A percentile compares a stretch with the other conserved stretches of the same genome.
Conservation (phyloP, 192 early-diverging fungal genomes). For the Gryganskiella cystojenkinii region DNA sequence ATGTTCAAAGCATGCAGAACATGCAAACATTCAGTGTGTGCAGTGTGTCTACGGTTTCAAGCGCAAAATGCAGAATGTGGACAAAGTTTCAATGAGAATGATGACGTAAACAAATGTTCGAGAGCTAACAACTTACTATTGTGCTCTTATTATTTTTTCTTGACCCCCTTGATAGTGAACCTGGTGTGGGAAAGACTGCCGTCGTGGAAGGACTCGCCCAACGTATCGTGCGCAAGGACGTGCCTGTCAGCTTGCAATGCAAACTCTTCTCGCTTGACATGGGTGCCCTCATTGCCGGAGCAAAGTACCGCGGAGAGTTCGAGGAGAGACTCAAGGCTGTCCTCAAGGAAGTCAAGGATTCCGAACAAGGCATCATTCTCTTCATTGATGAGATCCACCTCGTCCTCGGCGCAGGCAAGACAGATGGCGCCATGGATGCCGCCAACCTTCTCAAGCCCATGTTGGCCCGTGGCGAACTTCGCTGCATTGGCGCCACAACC, state of each 20-base stretch:
- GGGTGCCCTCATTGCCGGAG: slow-evolving; percentile 92
- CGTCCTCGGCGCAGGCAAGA: slow-evolving; percentile 93
- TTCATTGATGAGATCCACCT: slow-evolving; percentile 99
- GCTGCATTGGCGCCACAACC: slow-evolving; percentile 97
- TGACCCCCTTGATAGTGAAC: slow-evolving; percentile 68
- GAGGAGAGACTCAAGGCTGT: slow-evolving; percentile 98
- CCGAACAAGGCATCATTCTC: slow-evolving; percentile 88
- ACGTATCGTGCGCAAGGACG: slow-evolving; percentile 93
- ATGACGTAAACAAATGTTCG: slow-evolving; percentile 16
- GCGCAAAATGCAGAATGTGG: too few species aligned
- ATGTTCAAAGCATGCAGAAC: not conserved
- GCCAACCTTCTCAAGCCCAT: slow-evolving; percentile 98
- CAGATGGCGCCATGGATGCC: slow-evolving; percentile 94
- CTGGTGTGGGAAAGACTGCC: slow-evolving; percentile 86
- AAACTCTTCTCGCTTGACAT: slow-evolving; percentile 94
- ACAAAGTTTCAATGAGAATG: slow-evolving; percentile 61
- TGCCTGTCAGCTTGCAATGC: slow-evolving; percentile 85
- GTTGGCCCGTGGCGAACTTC: slow-evolving; percentile 96
- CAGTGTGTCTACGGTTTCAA: too few species aligned
- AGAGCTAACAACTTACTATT: not conserved
- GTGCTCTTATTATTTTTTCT: not conserved
- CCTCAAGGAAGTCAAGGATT: slow-evolving; percentile 93
- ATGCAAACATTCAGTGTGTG: too few species aligned
- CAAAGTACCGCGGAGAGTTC: slow-evolving; percentile 98
- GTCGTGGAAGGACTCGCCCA: slow-evolving; percentile 96